Evolutionary conservation across 2,329 filamentous ascomycete genomes (phyloP).

Genomic region (Chaetomiaceae sp.): DNA sequence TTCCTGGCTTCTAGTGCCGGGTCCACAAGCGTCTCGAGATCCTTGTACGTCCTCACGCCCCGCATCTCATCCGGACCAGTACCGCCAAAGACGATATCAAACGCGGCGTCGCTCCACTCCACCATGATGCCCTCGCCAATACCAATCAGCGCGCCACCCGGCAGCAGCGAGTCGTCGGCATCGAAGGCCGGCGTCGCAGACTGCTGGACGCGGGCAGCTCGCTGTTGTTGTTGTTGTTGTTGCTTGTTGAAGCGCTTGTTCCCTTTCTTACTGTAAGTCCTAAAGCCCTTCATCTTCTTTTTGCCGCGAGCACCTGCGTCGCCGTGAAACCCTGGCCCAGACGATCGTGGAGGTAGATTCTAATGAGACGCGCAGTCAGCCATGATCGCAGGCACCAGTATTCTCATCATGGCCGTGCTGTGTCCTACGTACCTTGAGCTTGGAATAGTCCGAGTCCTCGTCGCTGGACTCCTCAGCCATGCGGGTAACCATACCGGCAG

Average conservation of each 20-base stretch:
- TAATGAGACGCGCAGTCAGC: constrained; percentile 11
- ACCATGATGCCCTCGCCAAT: constrained; percentile 80
- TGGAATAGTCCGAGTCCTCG: constrained; percentile 38
- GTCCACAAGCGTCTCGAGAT: constrained; percentile 51
- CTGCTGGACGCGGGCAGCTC: constrained; percentile 26
- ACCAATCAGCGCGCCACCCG: constrained; percentile 61
- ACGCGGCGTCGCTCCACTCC: constrained; percentile 71
- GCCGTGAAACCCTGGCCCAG: constrained; percentile 12
- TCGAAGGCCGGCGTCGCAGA: constrained; percentile 30
- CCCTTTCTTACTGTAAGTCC: too few relatives aligned
- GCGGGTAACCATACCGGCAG: constrained; percentile 38
- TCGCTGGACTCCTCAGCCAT: constrained; percentile 56
- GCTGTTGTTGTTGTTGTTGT: too few relatives aligned
- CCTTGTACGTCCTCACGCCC: constrained; percentile 53
- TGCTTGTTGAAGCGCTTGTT: constrained; percentile 45
- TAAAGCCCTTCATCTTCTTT: constrained; percentile 42
- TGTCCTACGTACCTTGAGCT: constrained; percentile 30
- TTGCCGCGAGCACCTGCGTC: constrained; percentile 29
- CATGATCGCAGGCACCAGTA: neutral
- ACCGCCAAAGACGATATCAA: constrained; percentile 63
- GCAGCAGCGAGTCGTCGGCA: constrained; percentile 30
- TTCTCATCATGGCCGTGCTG: constrained; percentile 13
- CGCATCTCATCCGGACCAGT: constrained; percentile 43
- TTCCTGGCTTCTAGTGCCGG: constrained; percentile 59
- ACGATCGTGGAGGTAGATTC: constrained; percentile 14